phyloP scores from a whole-genome alignment of 163 green algal species.

The Prototheca wickerhamii region DNA sequence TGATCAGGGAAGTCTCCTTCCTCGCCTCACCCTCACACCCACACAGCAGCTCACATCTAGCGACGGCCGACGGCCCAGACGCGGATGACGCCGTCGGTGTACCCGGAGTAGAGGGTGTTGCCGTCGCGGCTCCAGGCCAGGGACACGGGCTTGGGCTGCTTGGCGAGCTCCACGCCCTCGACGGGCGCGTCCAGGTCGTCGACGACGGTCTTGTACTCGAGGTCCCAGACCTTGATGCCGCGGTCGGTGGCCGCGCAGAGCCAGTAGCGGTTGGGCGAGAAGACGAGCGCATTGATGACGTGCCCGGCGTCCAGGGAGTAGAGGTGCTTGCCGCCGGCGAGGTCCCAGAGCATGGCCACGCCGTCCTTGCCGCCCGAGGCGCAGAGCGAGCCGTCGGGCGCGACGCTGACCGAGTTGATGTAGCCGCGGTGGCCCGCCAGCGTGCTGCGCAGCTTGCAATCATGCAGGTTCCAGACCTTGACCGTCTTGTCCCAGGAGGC shows the following conservation, averaged over 20 bases:
- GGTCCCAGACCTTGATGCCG: constrained; percentile 94
- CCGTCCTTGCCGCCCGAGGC: constrained; percentile 96
- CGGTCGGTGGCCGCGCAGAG: constrained; percentile 90
- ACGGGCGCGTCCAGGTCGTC: constrained; percentile 89
- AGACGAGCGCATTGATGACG: constrained; percentile 98
- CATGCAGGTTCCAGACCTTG: constrained; percentile 93
- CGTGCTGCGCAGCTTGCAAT: constrained; percentile 97
- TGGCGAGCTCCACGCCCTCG: constrained; percentile 68
- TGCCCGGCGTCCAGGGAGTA: constrained; percentile 89
- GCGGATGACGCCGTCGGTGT: constrained; percentile 92
- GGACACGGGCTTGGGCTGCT: constrained; percentile 87
- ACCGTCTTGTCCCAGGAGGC: constrained; percentile 90
- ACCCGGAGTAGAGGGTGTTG: constrained; percentile 88
- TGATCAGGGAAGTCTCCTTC: background rate
- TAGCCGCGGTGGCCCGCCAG: constrained; percentile 91
- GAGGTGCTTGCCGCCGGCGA: constrained; percentile 96
- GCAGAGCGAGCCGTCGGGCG: constrained; percentile 97
- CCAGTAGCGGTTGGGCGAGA: constrained; percentile 99
- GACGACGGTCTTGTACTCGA: constrained; percentile 96
- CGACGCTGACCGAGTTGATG: constrained; percentile 96
- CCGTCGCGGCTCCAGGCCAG: constrained; percentile 94
- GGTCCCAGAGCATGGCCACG: constrained; percentile 98
- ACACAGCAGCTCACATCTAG: background rate
- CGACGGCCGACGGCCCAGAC: constrained; percentile 68
- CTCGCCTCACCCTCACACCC: background rate